Conservation (phyloP, 345 rosid species). For the Moricandia arvensis region DNA sequence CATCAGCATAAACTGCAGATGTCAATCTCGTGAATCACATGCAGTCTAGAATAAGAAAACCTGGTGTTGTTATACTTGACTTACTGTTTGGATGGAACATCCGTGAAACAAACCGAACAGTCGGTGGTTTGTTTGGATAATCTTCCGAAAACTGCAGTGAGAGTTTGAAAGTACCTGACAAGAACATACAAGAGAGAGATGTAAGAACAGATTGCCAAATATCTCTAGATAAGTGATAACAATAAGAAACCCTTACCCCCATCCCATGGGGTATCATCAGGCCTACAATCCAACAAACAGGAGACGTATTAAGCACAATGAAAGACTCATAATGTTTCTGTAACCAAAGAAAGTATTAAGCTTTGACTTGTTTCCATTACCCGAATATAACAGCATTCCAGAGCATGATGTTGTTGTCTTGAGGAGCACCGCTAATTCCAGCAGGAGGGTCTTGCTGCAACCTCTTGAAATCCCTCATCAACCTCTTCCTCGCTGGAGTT, state of each 20-base stretch:
- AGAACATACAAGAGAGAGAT: conserved; percentile 1
- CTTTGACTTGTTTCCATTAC: conserved; percentile 39
- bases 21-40: not conserved
- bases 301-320: not conserved
- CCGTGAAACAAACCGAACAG: conserved; percentile 75
- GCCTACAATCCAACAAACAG: conserved; percentile 42
- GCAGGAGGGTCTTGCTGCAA: conserved; percentile 77
- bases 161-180: conserved; percentile 69
- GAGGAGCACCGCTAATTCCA: conserved; percentile 74
- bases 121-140: conserved; percentile 81
- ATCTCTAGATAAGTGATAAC: not conserved
- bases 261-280: conserved; percentile 80
- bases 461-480: conserved; percentile 79
- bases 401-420: conserved; percentile 66
- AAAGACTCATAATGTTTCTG: not conserved
- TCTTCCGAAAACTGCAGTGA: conserved; percentile 75
- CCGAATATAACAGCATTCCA: conserved; percentile 79
- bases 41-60: not conserved
- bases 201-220: not conserved
- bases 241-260: conserved; percentile 45
- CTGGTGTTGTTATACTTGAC: conserved; percentile 14
- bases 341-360: not conserved
- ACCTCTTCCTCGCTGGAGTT: conserved; percentile 66
- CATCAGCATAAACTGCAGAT: conserved; percentile 72
- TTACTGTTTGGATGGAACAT: conserved; percentile 89